Evolutionary conservation across 257 asterid species (phyloP).

Genomic region (Solanum megistacrolobum): DNA sequence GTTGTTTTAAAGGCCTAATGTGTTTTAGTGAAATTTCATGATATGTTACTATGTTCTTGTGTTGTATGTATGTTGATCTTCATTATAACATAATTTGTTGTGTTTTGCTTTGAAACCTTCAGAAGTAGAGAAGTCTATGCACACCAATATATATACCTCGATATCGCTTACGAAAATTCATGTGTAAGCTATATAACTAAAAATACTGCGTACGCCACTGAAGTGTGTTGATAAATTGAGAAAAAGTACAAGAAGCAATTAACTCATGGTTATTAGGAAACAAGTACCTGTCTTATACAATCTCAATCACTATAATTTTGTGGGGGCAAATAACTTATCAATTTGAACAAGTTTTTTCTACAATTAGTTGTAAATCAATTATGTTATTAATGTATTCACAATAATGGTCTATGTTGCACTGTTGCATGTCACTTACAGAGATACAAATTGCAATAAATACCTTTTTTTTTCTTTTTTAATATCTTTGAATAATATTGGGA

Average conservation of each 20-base stretch:
- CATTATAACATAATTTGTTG: too few species aligned
- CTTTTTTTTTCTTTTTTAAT: not conserved
- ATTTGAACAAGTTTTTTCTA: not conserved
- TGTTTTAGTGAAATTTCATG: not conserved
- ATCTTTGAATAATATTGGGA: too few species aligned
- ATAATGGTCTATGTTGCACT: not conserved
- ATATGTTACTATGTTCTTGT: not conserved
- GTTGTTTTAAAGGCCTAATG: not conserved
- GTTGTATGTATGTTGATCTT: not conserved
- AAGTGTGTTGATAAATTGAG: not conserved
- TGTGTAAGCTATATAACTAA: not conserved
- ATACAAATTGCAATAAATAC: not conserved
- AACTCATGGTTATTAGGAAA: not conserved
- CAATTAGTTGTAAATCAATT: not conserved
- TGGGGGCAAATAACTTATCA: not conserved
- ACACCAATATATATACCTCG: not conserved
- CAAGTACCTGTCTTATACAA: not conserved
- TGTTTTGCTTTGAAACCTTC: not conserved
- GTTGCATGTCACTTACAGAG: not conserved
- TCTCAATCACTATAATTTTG: not conserved
- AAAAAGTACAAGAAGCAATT: not conserved
- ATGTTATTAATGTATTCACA: not conserved
- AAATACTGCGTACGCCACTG: not conserved
- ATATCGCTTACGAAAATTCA: not conserved
- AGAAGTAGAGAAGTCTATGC: not conserved